A percentile compares a stretch with the other conserved stretches of the same genome.
phyloP scores from a whole-genome alignment of 257 asterid genomes.

The Scutellaria galericulata region DNA sequence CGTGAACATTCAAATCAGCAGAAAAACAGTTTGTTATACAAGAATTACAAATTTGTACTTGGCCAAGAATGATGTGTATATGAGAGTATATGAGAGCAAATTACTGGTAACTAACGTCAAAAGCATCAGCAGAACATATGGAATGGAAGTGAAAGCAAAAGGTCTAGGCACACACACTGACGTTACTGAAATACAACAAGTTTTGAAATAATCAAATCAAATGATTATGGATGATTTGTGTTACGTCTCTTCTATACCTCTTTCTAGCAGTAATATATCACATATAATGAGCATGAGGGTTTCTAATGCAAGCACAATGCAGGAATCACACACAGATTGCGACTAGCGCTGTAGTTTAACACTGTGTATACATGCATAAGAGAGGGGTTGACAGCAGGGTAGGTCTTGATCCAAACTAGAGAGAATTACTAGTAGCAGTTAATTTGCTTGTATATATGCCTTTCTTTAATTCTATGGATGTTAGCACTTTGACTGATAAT shows the following conservation, averaged over 20 bases:
- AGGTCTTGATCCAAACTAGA: not conserved
- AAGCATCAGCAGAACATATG: not conserved
- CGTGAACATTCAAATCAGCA: constrained; percentile 16
- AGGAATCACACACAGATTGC: not conserved
- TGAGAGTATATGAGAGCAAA: not conserved
- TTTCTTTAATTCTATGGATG: not conserved
- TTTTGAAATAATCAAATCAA: constrained; percentile 2
- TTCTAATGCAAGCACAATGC: not conserved
- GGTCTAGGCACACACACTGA: not conserved
- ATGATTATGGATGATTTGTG: not conserved
- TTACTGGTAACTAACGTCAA: not conserved
- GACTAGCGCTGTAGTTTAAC: not conserved
- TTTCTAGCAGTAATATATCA: not conserved
- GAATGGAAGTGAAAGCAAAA: constrained; percentile 6
- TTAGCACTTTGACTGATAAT: not conserved
- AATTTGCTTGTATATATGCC: not conserved
- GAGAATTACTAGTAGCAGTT: not conserved
- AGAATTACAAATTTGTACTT: not conserved
- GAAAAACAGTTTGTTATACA: not conserved
- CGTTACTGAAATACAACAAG: not conserved
- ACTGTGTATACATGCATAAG: constrained; percentile 6
- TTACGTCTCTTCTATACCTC: not conserved
- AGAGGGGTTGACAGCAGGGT: not conserved
- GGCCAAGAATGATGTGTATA: not conserved
- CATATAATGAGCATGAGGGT: not conserved